Conservation (phyloP, 306 rosid genomes). For the Lathyrus oleraceus region DNA sequence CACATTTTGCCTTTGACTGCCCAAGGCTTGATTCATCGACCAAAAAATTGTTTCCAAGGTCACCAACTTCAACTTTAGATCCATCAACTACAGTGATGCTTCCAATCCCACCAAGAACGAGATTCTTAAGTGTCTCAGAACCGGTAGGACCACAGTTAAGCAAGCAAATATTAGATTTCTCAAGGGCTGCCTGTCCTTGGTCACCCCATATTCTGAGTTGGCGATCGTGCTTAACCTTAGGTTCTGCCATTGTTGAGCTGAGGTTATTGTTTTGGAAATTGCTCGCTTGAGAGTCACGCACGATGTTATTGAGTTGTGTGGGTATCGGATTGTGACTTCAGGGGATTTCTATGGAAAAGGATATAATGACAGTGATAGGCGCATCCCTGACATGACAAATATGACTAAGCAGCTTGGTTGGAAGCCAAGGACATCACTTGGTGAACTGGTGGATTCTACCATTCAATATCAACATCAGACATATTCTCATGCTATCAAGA, state of each 20-base stretch:
- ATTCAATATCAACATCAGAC: too few species aligned
- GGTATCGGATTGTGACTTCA: too few species aligned
- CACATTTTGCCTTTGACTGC: constrained; percentile 91
- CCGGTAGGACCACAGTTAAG: constrained; percentile 99
- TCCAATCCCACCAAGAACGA: constrained; percentile 96
- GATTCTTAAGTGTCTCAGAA: constrained; percentile 89
- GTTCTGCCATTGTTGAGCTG: constrained; percentile 60
- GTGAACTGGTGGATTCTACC: too few species aligned
- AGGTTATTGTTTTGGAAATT: background rate
- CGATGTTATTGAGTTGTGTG: background rate
- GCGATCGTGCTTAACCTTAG: constrained; percentile 77
- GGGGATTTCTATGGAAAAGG: too few species aligned
- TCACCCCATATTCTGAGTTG: constrained; percentile 95
- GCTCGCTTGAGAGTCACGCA: constrained; percentile 4
- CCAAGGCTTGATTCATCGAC: constrained; percentile 88
- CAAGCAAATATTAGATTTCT: constrained; percentile 80
- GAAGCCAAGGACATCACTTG: too few species aligned
- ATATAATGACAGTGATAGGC: too few species aligned
- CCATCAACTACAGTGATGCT: constrained; percentile 96
- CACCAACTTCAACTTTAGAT: constrained; percentile 84
- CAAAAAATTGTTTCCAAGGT: constrained; percentile 94
- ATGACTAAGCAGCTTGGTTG: too few species aligned
- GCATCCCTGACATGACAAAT: too few species aligned
- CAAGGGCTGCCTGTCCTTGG: constrained; percentile 77
- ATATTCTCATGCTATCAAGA: too few species aligned